Evolutionary conservation across 2,329 filamentous ascomycete species (phyloP).

Genomic region (Botrytis squamosa): DNA sequence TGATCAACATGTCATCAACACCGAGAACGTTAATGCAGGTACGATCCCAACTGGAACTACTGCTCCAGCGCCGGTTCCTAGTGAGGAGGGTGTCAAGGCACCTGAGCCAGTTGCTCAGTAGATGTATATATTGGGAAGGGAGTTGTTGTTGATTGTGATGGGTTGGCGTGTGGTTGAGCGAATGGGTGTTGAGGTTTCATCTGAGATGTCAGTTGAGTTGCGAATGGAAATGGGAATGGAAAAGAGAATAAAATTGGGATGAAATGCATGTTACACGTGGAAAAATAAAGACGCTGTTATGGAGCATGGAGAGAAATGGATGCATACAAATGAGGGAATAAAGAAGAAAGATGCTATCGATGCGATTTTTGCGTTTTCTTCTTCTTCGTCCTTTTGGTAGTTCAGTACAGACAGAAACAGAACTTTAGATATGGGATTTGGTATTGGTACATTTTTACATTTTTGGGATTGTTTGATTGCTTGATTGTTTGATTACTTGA

Average conservation of each 20-base stretch:
- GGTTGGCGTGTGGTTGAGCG: neutral
- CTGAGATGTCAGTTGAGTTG: neutral
- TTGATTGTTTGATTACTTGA: neutral
- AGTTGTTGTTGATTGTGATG: conserved; percentile 6
- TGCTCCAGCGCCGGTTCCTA: conserved; percentile 26
- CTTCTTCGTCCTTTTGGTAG: neutral
- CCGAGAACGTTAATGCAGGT: conserved; percentile 33
- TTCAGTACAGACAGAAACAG: neutral
- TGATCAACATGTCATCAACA: conserved; percentile 42
- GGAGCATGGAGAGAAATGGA: neutral
- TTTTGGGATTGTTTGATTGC: neutral
- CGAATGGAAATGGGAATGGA: neutral
- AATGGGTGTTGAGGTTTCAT: neutral
- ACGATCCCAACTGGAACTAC: conserved; percentile 30
- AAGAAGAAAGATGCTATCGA: neutral
- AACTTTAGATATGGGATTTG: conserved; percentile 18
- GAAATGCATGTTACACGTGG: conserved; percentile 1
- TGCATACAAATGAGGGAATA: neutral
- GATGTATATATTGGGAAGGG: conserved; percentile 22
- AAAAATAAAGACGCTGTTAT: neutral
- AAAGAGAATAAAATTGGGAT: neutral
- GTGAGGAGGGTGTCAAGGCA: conserved; percentile 31
- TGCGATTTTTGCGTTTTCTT: neutral
- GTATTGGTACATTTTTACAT: neutral
- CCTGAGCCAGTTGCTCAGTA: conserved; percentile 30